Percentiles rank a stretch among this genome's conserved stretches.
Conservation (phyloP, 1,284 basidiomycete species). For the Inonotus hispidus region DNA sequence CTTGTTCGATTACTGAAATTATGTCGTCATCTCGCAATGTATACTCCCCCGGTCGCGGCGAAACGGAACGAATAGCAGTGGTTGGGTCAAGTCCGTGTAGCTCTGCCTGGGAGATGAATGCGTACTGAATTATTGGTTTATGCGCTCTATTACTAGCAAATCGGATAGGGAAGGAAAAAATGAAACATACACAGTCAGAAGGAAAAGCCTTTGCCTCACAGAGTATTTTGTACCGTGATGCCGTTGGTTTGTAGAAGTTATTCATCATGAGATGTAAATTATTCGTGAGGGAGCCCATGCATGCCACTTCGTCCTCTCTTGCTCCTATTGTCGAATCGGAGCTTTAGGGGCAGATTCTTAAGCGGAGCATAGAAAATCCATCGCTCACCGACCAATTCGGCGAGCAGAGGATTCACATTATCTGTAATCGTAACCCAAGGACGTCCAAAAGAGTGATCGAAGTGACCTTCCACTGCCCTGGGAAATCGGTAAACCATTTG, state of each 20-base stretch:
- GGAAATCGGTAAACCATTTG: conserved; percentile 2
- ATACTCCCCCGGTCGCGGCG: conserved; percentile 79
- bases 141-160: not conserved
- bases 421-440: conserved; percentile 84
- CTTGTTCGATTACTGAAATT: conserved; percentile 64
- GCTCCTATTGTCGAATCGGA: conserved; percentile 52
- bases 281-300: conserved; percentile 90
- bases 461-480: conserved; percentile 90
- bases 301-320: conserved; percentile 83
- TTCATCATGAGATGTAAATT: conserved; percentile 95
- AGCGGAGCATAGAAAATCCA: not conserved
- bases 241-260: conserved; percentile 89
- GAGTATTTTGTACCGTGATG: conserved; percentile 86
- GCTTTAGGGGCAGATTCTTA: conserved; percentile 3
- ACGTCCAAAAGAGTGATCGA: conserved; percentile 77
- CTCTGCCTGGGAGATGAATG: conserved; percentile 83
- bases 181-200: conserved; percentile 74
- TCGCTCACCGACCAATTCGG: conserved; percentile 73
- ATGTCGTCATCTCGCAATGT: conserved; percentile 91
- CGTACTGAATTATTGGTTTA: conserved; percentile 61
- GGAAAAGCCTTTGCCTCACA: conserved; percentile 95
- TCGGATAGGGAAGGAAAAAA: not conserved
- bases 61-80: conserved; percentile 73
- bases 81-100: conserved; percentile 77
- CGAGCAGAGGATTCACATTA: conserved; percentile 69